These are phyloP conservation scores for Piromyces sp. DNA, from an alignment of 192 early-diverging fungal species.

Conservation along the genomic window DNA sequence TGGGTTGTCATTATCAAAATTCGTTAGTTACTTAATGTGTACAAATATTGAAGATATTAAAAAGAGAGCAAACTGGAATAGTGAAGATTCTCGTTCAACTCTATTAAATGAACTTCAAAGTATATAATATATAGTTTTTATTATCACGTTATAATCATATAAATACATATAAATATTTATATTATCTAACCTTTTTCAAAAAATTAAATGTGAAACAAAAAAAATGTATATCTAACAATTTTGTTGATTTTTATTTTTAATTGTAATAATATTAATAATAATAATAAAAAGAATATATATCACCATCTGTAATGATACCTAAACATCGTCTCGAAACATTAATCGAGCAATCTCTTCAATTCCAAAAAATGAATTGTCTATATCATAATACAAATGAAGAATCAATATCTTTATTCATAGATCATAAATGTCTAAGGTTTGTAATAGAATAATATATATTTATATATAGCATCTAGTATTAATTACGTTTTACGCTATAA, in stretches of 20 bases:
- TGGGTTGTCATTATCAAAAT: no score
- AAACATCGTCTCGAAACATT: conserved; percentile 65
- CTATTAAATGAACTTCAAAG: conserved; percentile 49
- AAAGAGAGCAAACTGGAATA: conserved; percentile 60
- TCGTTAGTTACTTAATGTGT: conserved; percentile 50
- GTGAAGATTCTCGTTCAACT: conserved; percentile 43
- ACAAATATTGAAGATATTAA: conserved; percentile 45
- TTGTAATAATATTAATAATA: no score
- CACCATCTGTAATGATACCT: conserved; percentile 73
- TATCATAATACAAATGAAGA: conserved; percentile 60
- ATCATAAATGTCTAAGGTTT: conserved; percentile 61
- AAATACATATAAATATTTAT: no score
- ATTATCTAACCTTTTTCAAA: no score
- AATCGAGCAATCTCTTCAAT: conserved; percentile 56
- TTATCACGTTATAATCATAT: no score
- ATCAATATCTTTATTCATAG: conserved; percentile 39
- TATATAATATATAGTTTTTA: no score
- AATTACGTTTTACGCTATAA: no score
- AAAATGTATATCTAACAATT: no score
- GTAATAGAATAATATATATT: no score
- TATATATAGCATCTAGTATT: no score
- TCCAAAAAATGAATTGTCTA: conserved; percentile 58
- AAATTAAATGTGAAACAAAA: no score
- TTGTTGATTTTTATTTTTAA: no score
- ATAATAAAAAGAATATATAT: conserved; percentile 48